Base-by-base conservation (phyloP, 2,329 filamentous ascomycete genomes). In the Byssoonygena ceratinophila region DNA sequence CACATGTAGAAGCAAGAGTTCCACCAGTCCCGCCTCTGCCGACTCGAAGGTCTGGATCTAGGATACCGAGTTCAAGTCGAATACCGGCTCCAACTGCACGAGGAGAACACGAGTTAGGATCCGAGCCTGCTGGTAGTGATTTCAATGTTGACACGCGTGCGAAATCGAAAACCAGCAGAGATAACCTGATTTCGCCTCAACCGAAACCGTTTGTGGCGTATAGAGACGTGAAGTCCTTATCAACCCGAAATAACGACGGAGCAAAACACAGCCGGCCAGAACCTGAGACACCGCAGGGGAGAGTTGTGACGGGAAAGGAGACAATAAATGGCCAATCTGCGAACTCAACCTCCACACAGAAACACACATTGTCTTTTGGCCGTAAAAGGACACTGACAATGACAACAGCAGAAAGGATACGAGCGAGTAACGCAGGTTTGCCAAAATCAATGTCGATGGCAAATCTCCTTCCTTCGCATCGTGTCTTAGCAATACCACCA, bases 201-300 rank as follows among this genome's bases (percentile, higher is more conserved):
- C 40, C 52, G 45, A 56, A 54, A 22, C 51, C 54, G 6, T 51
- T 56, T 39, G 48, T 56, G 5, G 54, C 40, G 27, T 56, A 56
- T 45, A 25, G 46, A 31, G 51, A 56, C 20, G 37, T 54, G 29
- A 54, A 53, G 22, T 16, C 50, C 12, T 51, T 57, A 27, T 52
- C 32, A 29, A 20, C 22, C 20, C 23, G 27, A 1, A 34, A 46
- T 16, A 20, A 25, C 6, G 20, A 1, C 12, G 43, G 31, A 20
- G 7, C 49, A 27, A 45, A 36, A 18, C 6, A 36, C 14, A 29
- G 36, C 1, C 14, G 39, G 16, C 1, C 4, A 27, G 45, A 1
- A 20, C 20, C 8, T 18, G 27, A 51, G n/a, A 18, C 14, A 2
- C 20, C 20, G 11, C 27, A 11, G 11, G 8, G n/a, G 12, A 51